phyloP scores from a whole-genome alignment of 495 filamentous ascomycete species.

The Penicillium mononematosum region DNA sequence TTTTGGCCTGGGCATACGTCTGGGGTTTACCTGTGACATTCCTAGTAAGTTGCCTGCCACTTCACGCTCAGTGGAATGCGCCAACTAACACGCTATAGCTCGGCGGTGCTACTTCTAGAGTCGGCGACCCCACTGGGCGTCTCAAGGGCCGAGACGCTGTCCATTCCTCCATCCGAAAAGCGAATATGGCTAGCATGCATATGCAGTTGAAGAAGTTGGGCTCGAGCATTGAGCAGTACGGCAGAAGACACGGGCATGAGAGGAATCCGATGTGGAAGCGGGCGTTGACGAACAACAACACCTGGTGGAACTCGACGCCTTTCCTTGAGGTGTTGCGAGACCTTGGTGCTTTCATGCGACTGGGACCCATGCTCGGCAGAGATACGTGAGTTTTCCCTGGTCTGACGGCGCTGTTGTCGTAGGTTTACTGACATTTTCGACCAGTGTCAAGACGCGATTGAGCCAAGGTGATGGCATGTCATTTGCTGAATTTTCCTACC shows the following conservation, averaged over 20 bases:
- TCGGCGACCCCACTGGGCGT: constrained; percentile 86
- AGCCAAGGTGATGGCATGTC: constrained; percentile 84
- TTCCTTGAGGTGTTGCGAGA: constrained; percentile 70
- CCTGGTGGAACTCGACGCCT: constrained; percentile 70
- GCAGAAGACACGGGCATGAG: constrained; percentile 57
- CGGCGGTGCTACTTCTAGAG: constrained; percentile 78
- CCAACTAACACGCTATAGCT: constrained; percentile 47
- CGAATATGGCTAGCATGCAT: constrained; percentile 74
- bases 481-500: constrained; percentile 89
- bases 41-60: constrained; percentile 49
- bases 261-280: constrained; percentile 61
- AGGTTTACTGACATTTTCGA: constrained; percentile 19
- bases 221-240: constrained; percentile 63
- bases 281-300: constrained; percentile 71
- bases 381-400: constrained; percentile 68
- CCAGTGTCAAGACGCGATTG: constrained; percentile 79
- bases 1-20: constrained; percentile 88
- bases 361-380: constrained; percentile 83
- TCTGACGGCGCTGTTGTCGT: background rate
- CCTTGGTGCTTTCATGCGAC: constrained; percentile 66
- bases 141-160: constrained; percentile 62
- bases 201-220: constrained; percentile 79
- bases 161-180: constrained; percentile 53
- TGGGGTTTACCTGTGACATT: constrained; percentile 73
- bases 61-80: background rate